Evolutionary conservation across 495 filamentous ascomycete genomes (phyloP), one percentile per base, ranked within the genome.

Genomic region (Parachaetomium inaequale): DNA sequence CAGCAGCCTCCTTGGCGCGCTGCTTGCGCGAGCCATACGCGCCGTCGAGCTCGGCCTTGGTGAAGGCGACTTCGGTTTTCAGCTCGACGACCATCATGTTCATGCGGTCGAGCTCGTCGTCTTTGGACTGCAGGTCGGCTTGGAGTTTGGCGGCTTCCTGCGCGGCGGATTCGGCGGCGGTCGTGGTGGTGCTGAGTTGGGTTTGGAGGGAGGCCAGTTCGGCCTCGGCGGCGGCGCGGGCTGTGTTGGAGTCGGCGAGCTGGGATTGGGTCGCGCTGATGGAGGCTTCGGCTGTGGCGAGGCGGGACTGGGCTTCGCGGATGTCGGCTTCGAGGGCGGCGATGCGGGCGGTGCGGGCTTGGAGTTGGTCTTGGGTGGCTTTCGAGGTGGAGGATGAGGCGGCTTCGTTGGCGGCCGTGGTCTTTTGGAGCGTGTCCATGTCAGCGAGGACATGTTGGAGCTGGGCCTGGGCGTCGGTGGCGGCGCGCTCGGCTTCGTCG

Each of bases 21-120:
- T 94, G 80, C 42, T 87, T 83, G 58, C 90, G 79, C 11, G 84
- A 84, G 29, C 91, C 94, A 70, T 96, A 96, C 21, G 94, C 93
- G 56, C 91, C 90, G 69, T 98, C 94, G 36, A 98, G 87, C 77
- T 98, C 94, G 6, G 94, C 94, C 72, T 89, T 91, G 59, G 89
- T 89, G 75, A 98, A 85, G 50, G 93, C 93, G 60, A 96, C 79
- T 70, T 98, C 94, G 40, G 93, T 98, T 59, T 92, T 91, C 51
- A 95, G 79, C 58, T 91, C 86, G 50, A 92, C 89, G 60, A 96
- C 81, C 73, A 94, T 90, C 65, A 85, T 82, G 70, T 95, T 92
- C 55, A 95, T 79, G 31, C 83, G 79, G 14, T 87, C 82, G 71
- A 94, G 79, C 68, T 96, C 91, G 12, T 79, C 75, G 61, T 85